Evolutionary conservation across 441 rosid genomes (phyloP), one percentile per base, ranked within the genome.

Genomic region (Isatis lusitanica): DNA sequence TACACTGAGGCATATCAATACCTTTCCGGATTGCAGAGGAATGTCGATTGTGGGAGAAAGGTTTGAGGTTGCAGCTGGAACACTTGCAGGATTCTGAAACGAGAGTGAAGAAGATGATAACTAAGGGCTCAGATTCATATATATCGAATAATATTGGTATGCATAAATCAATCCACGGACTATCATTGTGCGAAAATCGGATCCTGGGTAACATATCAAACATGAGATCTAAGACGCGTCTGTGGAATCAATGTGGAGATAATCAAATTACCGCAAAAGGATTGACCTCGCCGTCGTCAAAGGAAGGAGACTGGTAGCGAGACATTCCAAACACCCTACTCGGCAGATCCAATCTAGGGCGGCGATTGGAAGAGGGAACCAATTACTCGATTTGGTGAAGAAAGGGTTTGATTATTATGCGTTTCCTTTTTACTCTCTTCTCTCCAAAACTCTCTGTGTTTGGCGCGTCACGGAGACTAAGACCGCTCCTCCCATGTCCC

Each of bases 31-130:
- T 79, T 90, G 87, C 55, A 92, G 96, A 70, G 99, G 91, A 78
- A 95, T 90, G 71, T 93, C 95, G 75, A 87, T 56, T 3, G 98
- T 87, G 74, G 99, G 98, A 36, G 98, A 83, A 73, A 93, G 92
- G 84, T 78, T 86, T 40, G 97, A 86, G 42, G 84, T 84, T 72
- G 92, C 90, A 59, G 97, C 80, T 48, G 92, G 91, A 55, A 85
- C 93, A 71, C 79, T 86, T 82, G 83, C 87, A 36, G 86, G 88
- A 79, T 86, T 90, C 99, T 47, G 26, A 21, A 21, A 21, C 24
- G 24, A 21, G 24, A 21, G 24, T 26, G 28, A 26, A 26, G 28
- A 26, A 26, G 28, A 26, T 26, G 28, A 26, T 21, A 21, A 21
- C 24, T 21, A 21, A 21, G 24, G 24, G 24, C 24, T 21, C 24